Percentiles rank a stretch among this genome's conserved stretches.
Conservation (phyloP, 2,329 filamentous ascomycete species). For the Sclerotinia trifoliorum region DNA sequence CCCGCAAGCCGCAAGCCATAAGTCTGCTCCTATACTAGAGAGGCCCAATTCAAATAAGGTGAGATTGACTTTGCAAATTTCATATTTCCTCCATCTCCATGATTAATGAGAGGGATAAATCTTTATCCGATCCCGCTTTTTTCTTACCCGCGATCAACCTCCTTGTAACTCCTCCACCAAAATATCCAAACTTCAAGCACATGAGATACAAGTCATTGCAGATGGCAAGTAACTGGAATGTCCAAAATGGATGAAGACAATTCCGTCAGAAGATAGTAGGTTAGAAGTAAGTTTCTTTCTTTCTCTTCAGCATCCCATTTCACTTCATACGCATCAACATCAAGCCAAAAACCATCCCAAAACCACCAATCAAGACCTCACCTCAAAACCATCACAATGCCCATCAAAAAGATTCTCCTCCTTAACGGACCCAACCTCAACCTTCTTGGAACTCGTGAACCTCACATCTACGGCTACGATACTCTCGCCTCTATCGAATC, state of each 20-base stretch:
- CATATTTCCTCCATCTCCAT: neutral
- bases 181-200: neutral
- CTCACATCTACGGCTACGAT: conserved; percentile 68
- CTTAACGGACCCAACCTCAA: conserved; percentile 85
- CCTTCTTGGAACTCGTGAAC: conserved; percentile 73
- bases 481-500: conserved; percentile 61
- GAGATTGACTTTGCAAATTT: neutral
- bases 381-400: conserved; percentile 33
- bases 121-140: conserved; percentile 16
- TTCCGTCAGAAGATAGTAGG: conserved; percentile 4
- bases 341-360: neutral
- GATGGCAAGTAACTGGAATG: neutral
- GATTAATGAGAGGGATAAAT: neutral
- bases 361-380: neutral
- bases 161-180: neutral
- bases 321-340: neutral
- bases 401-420: conserved; percentile 56
- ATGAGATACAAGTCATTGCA: neutral
- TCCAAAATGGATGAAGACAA: conserved; percentile 10
- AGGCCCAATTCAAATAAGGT: too few relatives aligned
- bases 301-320: neutral
- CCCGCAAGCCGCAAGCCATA: neutral
- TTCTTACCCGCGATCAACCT: conserved; percentile 6
- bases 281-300: neutral
- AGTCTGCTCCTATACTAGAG: neutral